Conservation (phyloP, 129 eudicot genomes). For the carrot (Daucus carota) region DH1_v3.0 NC_030382.2:53229001-53229500, state of each 20-base stretch:
- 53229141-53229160: background rate
- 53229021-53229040: background rate
- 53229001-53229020: background rate
- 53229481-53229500: background rate
- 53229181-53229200: background rate
- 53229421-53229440: background rate
- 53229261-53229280: background rate
- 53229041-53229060: background rate
- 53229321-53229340: background rate
- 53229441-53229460: background rate
- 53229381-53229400: background rate
- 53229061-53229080: background rate
- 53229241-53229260: background rate
- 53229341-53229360: conserved; percentile 4
- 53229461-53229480: background rate
- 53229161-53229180: background rate
- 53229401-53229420: background rate
- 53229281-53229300: background rate
- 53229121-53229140: background rate
- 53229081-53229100: background rate
- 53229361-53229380: background rate
- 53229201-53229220: background rate
- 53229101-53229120: background rate
- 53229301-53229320: background rate
- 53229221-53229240: background rate